Conservation (phyloP, 345 rosid species). For the Eucalyptus microcorys region DNA sequence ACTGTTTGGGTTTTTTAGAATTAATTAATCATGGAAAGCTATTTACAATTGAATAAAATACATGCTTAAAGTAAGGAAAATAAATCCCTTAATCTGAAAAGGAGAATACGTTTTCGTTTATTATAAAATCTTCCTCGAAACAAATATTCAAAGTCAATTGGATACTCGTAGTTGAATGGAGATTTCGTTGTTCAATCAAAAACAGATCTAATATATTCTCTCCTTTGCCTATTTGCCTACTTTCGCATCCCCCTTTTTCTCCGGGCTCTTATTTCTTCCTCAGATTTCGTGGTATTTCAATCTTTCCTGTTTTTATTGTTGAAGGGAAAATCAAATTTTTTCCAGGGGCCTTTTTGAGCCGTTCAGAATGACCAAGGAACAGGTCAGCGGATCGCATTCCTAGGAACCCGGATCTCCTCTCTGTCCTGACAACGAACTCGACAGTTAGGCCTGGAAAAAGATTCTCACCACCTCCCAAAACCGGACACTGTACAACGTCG, state of each 20-base stretch:
- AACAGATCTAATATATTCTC: not conserved
- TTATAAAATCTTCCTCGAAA: not conserved
- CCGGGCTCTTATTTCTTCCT: not conserved
- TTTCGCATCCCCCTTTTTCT: not conserved
- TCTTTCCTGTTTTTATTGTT: not conserved
- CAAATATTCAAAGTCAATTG: not conserved
- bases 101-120: not conserved
- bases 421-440: not conserved
- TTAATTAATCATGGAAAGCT: not conserved
- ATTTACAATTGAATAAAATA: not conserved
- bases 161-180: not conserved
- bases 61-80: not conserved
- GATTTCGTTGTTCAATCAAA: not conserved
- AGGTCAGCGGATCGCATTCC: not conserved
- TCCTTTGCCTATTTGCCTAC: not conserved
- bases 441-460: not conserved
- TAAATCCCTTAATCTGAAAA: not conserved
- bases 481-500: not conserved
- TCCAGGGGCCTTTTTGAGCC: not conserved
- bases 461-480: not conserved
- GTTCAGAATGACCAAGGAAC: not conserved
- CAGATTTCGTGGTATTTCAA: not conserved
- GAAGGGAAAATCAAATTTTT: not conserved
- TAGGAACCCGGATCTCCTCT: not conserved
- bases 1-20: not conserved